These are phyloP conservation scores for Cichorium intybus DNA, from an alignment of 140 eudicot species.

Conservation along the genomic window DNA sequence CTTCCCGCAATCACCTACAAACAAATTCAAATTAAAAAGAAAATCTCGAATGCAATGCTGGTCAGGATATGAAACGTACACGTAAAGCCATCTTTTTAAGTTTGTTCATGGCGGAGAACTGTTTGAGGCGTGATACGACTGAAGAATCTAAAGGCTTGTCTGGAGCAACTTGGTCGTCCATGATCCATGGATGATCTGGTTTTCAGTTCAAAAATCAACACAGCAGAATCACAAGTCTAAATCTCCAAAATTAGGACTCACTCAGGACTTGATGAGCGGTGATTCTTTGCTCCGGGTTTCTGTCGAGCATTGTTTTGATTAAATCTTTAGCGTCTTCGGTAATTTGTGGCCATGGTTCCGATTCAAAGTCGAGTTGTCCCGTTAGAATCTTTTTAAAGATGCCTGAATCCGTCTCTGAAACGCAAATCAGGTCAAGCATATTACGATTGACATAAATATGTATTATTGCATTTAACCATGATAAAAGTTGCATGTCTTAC, in stretches of 20 bases:
- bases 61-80: conserved; percentile 59
- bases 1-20: not conserved
- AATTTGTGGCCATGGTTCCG: not conserved
- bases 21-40: not conserved
- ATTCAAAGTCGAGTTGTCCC: not conserved
- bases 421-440: not conserved
- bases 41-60: not conserved
- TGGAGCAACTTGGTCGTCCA: conserved; percentile 87
- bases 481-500: too few species aligned
- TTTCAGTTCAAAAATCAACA: not conserved
- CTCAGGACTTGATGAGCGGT: conserved; percentile 19
- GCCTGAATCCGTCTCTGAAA: not conserved
- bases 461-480: too few species aligned
- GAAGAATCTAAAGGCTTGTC: conserved; percentile 92
- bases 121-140: conserved; percentile 80
- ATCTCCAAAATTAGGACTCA: conserved; percentile 48
- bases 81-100: conserved; percentile 98
- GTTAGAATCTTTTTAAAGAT: not conserved
- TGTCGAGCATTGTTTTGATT: not conserved
- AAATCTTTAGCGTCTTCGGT: not conserved
- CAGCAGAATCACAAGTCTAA: too few species aligned
- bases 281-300: not conserved
- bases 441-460: too few species aligned
- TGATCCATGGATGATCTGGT: conserved; percentile 96
- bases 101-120: conserved; percentile 95